Conservation (phyloP, 2,329 filamentous ascomycete species). For the Biscogniauxia mediterranea region DNA sequence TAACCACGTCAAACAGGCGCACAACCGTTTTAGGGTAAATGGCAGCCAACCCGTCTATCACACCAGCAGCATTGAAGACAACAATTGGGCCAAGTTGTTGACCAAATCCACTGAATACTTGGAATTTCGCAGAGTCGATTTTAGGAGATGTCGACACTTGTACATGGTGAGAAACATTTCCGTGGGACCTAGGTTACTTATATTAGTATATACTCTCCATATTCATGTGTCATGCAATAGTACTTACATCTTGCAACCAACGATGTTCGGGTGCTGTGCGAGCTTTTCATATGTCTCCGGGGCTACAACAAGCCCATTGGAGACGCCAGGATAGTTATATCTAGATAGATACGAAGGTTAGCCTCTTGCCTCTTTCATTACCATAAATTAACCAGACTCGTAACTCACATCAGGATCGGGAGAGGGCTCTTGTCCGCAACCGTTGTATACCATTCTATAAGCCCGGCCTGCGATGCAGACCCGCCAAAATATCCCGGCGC, state of each 20-base stretch:
- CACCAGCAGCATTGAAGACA: slow-evolving; percentile 33
- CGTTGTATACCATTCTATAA: slow-evolving; percentile 56
- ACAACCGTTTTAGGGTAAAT: slow-evolving; percentile 63
- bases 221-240: background rate
- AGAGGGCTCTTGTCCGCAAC: slow-evolving; percentile 58
- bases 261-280: slow-evolving; percentile 63
- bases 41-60: slow-evolving; percentile 39
- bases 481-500: slow-evolving; percentile 60
- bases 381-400: background rate
- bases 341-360: slow-evolving; percentile 31
- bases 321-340: slow-evolving; percentile 66
- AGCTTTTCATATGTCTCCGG: slow-evolving; percentile 57
- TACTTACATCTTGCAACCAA: slow-evolving; percentile 59
- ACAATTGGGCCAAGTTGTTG: slow-evolving; percentile 59
- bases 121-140: slow-evolving; percentile 59
- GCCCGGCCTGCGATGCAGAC: slow-evolving; percentile 52
- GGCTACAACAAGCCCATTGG: slow-evolving; percentile 60
- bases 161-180: slow-evolving; percentile 62
- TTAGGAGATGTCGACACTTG: slow-evolving; percentile 58
- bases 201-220: background rate
- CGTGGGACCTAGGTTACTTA: slow-evolving; percentile 54
- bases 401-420: slow-evolving; percentile 56
- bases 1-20: slow-evolving; percentile 49
- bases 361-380: background rate
- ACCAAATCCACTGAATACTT: slow-evolving; percentile 62